Evolutionary conservation across 1,284 basidiomycete species (phyloP).

Genomic region (Papiliotrema terrestris): DNA sequence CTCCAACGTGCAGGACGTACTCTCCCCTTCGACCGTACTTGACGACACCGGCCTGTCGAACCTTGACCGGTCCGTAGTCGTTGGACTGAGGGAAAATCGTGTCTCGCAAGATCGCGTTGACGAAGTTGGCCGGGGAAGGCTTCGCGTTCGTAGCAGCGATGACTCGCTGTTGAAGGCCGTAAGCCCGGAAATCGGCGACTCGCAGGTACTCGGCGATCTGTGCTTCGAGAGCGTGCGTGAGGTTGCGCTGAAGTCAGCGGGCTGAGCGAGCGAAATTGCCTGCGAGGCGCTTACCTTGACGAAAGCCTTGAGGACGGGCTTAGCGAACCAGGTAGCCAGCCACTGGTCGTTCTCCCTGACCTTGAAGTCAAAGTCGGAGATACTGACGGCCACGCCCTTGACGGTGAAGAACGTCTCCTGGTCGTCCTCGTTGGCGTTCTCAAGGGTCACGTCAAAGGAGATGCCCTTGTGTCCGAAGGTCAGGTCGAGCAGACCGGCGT

Average conservation of each 20-base stretch:
- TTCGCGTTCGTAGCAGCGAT: conserved; percentile 50
- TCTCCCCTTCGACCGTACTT: conserved; percentile 51
- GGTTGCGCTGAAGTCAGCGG: conserved; percentile 23
- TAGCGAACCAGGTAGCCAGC: conserved; percentile 43
- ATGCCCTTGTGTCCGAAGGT: conserved; percentile 50
- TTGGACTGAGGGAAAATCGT: conserved; percentile 34
- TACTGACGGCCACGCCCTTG: conserved; percentile 50
- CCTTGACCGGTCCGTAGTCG: conserved; percentile 25
- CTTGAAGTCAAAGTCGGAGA: conserved; percentile 44
- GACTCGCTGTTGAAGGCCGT: conserved; percentile 48
- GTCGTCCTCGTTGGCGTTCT: conserved; percentile 51
- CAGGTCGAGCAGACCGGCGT: conserved; percentile 51
- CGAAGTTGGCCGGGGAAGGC: conserved; percentile 48
- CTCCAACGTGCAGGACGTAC: conserved; percentile 52
- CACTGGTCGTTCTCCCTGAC: conserved; percentile 42
- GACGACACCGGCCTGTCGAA: conserved; percentile 46
- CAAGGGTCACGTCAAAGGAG: conserved; percentile 50
- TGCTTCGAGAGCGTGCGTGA: conserved; percentile 45
- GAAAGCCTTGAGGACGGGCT: conserved; percentile 40
- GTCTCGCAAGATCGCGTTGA: conserved; percentile 51
- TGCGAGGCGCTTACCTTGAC: conserved; percentile 33
- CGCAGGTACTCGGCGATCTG: conserved; percentile 42
- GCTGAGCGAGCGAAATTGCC: background rate
- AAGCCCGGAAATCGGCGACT: conserved; percentile 41
- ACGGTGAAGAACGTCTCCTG: conserved; percentile 53